Percentiles rank a stretch among this genome's conserved stretches.
Conservation (phyloP, 2,329 filamentous ascomycete species). For the Exophiala viscosa region DNA sequence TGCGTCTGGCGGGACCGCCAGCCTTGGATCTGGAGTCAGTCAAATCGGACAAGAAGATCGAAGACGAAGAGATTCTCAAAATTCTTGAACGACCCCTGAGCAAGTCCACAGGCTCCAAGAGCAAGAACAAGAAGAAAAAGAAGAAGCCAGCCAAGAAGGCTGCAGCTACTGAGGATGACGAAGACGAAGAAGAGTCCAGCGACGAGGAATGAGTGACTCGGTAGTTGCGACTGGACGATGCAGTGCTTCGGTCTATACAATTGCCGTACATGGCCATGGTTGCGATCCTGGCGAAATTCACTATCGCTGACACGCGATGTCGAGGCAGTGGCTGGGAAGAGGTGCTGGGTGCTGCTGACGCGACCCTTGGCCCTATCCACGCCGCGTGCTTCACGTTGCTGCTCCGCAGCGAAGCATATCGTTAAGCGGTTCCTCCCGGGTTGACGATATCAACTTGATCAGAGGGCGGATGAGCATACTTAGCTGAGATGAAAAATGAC, state of each 20-base stretch:
- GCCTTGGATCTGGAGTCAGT: slow-evolving; percentile 73
- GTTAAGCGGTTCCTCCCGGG: neutral
- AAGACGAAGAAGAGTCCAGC: slow-evolving; percentile 38
- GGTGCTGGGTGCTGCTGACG: slow-evolving; percentile 6
- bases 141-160: slow-evolving; percentile 59
- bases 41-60: slow-evolving; percentile 97
- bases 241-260: too few relatives aligned
- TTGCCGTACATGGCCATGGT: too few relatives aligned
- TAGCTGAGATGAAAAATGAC: neutral
- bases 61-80: slow-evolving; percentile 90
- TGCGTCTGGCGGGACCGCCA: slow-evolving; percentile 74
- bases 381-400: slow-evolving; percentile 16
- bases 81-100: slow-evolving; percentile 83
- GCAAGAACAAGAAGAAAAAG: slow-evolving; percentile 91
- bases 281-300: neutral
- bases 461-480: too few relatives aligned
- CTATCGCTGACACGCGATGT: too few relatives aligned
- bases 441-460: too few relatives aligned
- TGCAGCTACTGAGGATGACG: slow-evolving; percentile 36
- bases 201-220: slow-evolving; percentile 38
- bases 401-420: neutral
- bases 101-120: slow-evolving; percentile 61
- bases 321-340: neutral
- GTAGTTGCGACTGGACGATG: too few relatives aligned
- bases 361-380: slow-evolving; percentile 9